Evolutionary conservation across 495 filamentous ascomycete genomes (phyloP).

Genomic region (Daldinia decipiens): DNA sequence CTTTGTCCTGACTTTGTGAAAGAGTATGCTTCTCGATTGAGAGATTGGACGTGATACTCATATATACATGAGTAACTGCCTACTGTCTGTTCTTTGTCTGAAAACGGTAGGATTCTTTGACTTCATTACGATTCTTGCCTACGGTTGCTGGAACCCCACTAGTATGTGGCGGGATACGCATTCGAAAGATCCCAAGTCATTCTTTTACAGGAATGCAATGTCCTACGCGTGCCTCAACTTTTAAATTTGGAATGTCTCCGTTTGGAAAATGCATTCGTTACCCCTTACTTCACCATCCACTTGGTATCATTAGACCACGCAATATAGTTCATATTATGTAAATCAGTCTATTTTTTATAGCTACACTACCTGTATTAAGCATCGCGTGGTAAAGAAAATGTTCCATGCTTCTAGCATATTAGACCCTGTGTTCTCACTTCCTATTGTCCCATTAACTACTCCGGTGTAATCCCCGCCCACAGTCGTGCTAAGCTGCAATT

Average conservation of each 20-base stretch:
- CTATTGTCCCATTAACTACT: background rate
- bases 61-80: conserved; percentile 11
- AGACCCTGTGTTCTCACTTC: background rate
- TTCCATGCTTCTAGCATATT: background rate
- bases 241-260: background rate
- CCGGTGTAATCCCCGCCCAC: background rate
- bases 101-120: conserved; percentile 10
- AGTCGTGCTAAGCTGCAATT: too few species aligned
- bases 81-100: background rate
- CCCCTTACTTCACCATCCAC: background rate
- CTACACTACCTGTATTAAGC: too few species aligned
- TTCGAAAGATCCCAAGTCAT: background rate
- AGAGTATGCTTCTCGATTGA: background rate
- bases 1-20: conserved; percentile 17
- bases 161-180: background rate
- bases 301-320: background rate
- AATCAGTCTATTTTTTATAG: too few species aligned
- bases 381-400: background rate
- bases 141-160: too few species aligned
- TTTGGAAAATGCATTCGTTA: background rate
- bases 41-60: background rate
- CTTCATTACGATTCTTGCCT: background rate
- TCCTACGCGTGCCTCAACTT: background rate
- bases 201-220: conserved; percentile 16
- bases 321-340: too few species aligned